phyloP scores from a whole-genome alignment of 2,329 filamentous ascomycete genomes.

The Aureobasidium sp. region DNA sequence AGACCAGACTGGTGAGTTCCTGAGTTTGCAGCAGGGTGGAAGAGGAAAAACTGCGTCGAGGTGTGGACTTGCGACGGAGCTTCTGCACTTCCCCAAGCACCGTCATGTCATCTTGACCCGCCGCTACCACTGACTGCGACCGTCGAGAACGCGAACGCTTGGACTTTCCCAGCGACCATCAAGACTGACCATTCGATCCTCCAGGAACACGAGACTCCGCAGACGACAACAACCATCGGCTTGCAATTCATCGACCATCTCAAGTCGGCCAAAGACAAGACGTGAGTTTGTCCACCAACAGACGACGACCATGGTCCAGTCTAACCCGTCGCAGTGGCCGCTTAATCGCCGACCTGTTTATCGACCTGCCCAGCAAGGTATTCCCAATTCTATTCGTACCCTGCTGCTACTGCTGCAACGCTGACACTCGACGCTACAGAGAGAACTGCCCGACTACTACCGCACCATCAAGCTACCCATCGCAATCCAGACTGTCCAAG shows the following conservation, averaged over 20 bases:
- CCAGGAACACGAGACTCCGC: constrained; percentile 10
- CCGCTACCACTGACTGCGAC: not conserved
- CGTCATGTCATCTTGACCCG: not conserved
- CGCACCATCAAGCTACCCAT: constrained; percentile 69
- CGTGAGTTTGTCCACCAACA: constrained; percentile 42
- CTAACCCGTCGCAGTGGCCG: constrained; percentile 15
- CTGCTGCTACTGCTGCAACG: not conserved
- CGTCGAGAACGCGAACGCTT: constrained; percentile 9
- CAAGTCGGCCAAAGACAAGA: constrained; percentile 72
- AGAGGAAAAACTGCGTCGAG: no score
- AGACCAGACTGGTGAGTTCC: constrained; percentile 15
- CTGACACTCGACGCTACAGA: constrained; percentile 56
- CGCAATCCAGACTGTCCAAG: constrained; percentile 68
- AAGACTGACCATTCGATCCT: not conserved
- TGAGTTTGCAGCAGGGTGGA: not conserved
- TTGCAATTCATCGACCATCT: constrained; percentile 68
- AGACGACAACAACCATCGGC: constrained; percentile 46
- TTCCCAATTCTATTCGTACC: not conserved
- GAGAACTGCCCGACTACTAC: constrained; percentile 65
- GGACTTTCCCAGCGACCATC: not conserved
- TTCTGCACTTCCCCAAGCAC: constrained; percentile 1
- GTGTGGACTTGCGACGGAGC: not conserved
- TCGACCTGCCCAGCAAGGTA: constrained; percentile 17
- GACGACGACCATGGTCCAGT: not conserved
- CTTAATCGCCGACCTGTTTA: constrained; percentile 17